Evolutionary conservation across 2,329 filamentous ascomycete species (phyloP).

Genomic region (Neonectria sp.): DNA sequence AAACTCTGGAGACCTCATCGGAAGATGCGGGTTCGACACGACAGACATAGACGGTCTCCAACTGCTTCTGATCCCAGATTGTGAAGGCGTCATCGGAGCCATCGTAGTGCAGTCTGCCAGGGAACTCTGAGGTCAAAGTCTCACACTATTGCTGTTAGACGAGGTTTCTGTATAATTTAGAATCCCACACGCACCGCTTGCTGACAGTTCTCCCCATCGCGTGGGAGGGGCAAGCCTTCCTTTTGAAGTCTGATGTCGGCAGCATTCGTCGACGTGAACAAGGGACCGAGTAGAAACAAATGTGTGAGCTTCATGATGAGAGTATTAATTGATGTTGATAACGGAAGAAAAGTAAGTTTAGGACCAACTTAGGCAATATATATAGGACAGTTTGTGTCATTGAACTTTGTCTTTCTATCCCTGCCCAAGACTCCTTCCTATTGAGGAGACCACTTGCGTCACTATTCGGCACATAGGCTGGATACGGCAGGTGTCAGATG

Average conservation of each 20-base stretch:
- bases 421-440: too few species aligned
- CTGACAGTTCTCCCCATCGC: neutral
- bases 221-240: neutral
- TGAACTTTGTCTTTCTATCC: too few species aligned
- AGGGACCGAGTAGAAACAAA: neutral
- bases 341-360: too few species aligned
- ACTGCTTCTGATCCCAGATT: constrained; percentile 41
- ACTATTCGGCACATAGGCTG: too few species aligned
- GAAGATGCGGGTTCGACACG: constrained; percentile 33
- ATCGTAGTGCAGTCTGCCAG: constrained; percentile 3
- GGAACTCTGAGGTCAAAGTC: constrained; percentile 11
- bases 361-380: too few species aligned
- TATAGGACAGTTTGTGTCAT: too few species aligned
- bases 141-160: constrained; percentile 2
- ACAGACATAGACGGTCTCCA: constrained; percentile 31
- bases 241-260: neutral
- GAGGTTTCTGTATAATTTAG: neutral
- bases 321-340: too few species aligned
- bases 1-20: constrained; percentile 18
- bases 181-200: neutral
- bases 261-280: neutral
- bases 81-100: constrained; percentile 26
- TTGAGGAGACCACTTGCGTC: too few species aligned
- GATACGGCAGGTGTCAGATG: too few species aligned
- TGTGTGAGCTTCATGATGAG: neutral